Conservation (phyloP, 2,329 filamentous ascomycete species). For the Epichloe gansuensis region DNA sequence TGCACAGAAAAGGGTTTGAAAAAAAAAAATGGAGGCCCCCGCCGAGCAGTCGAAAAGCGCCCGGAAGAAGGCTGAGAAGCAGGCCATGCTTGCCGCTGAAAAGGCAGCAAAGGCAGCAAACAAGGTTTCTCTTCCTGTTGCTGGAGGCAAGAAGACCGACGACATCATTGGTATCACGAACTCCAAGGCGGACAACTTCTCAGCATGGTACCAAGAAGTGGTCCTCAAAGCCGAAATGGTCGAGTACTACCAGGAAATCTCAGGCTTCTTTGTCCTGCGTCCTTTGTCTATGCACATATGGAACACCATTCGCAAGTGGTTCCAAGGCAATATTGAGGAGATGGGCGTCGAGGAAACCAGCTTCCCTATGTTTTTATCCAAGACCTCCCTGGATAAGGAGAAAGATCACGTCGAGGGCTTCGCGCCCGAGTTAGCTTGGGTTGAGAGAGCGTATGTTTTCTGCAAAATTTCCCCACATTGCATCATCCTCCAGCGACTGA, state of each 20-base stretch:
- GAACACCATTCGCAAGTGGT: constrained; percentile 55
- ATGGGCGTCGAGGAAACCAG: constrained; percentile 92
- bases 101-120: constrained; percentile 52
- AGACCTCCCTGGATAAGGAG: constrained; percentile 76
- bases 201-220: constrained; percentile 95
- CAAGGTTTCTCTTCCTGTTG: constrained; percentile 36
- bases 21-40: constrained; percentile 17
- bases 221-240: constrained; percentile 95
- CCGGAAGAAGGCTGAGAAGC: constrained; percentile 54
- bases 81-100: constrained; percentile 46
- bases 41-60: constrained; percentile 45
- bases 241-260: constrained; percentile 88
- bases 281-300: constrained; percentile 56
- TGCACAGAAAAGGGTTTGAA: neutral
- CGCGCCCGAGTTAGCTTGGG: constrained; percentile 83
- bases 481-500: neutral
- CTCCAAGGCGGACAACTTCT: constrained; percentile 75
- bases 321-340: constrained; percentile 65
- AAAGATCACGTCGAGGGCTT: constrained; percentile 99
- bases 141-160: constrained; percentile 47
- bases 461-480: neutral
- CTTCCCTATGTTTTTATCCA: constrained; percentile 91
- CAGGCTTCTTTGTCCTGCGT: constrained; percentile 92
- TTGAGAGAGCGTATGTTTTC: constrained; percentile 59
- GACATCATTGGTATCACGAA: constrained; percentile 81